Evolutionary conservation across 306 rosid species (phyloP), one percentile per base, ranked within the genome.

Genomic region (Oxytropis ochrocephala): DNA sequence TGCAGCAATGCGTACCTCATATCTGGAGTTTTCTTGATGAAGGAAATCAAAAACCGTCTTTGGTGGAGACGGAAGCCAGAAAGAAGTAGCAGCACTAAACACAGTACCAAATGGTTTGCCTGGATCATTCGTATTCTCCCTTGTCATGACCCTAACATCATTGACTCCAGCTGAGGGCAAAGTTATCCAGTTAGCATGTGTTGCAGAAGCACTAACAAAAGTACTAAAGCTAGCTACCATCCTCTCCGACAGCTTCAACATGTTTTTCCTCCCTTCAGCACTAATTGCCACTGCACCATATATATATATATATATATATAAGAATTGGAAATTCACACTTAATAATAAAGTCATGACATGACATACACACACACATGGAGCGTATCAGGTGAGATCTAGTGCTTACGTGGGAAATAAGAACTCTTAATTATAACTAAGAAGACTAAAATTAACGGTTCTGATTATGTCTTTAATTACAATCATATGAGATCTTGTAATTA

Each of bases 201-300:
- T 79, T 0, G 85, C 83, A 0, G 98, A 88, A 56, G 96, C 94
- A 11, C 98, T 96, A 4, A 93, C 91, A 1, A 96, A 91, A 2
- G 84, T 77, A 44, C 88, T 85, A 39, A 90, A 93, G 88, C 97
- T 93, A 64, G 79, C 72, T 24, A 82, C 90, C 98, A 93, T 85
- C 54, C 98, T 86, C 70, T 90, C 87, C 0, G 98, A 96, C 14
- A 93, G 77, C 78, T 88, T 90, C 88, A 88, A 12, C 90, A 90
- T 90, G 46, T 93, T 80, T 67, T 81, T 85, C 85, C 93, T 90
- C 19, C 98, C 98, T 30, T 86, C 98, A 1, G 81, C 6, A 72
- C 86, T 87, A 0, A 95, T 86, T 38, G 85, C 78, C 59, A 83
- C 98, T 92, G 72, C n/a, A 5, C n/a, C n/a, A n/a, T n/a, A n/a